phyloP scores from a whole-genome alignment of 176 grass and related monocot species.

The Cenchrus purpureus region DNA sequence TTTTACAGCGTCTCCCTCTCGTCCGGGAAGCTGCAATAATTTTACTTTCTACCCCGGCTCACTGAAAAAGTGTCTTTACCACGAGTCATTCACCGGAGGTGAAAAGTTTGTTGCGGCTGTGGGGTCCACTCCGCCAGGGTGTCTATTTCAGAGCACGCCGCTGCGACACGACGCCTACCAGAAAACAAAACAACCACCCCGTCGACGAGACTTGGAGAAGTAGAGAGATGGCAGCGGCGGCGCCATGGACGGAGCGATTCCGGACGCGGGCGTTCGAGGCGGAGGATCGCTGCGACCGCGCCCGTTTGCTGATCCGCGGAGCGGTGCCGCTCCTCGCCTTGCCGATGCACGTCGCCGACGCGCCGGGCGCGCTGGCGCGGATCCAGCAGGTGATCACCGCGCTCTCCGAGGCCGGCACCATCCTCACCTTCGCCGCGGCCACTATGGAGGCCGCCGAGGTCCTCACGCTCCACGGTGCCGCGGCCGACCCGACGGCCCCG shows the following conservation, averaged over 20 bases:
- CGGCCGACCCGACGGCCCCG: no score
- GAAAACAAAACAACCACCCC: background rate
- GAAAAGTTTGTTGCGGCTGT: background rate
- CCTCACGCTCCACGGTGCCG: no score
- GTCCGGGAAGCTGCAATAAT: background rate
- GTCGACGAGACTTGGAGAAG: no score
- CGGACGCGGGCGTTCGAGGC: background rate
- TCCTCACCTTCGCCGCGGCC: no score
- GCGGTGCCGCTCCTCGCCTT: background rate
- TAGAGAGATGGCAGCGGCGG: background rate
- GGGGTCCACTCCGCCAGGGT: background rate
- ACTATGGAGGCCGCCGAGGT: no score
- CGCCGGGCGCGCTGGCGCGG: background rate
- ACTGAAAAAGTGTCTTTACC: constrained; percentile 2
- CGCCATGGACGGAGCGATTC: background rate
- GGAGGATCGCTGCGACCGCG: background rate
- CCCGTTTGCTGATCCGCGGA: background rate
- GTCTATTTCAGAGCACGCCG: background rate
- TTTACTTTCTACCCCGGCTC: background rate
- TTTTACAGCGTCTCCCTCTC: background rate
- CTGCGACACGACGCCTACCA: background rate
- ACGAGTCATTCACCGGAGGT: background rate
- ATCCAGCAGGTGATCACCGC: background rate
- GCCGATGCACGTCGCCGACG: background rate
- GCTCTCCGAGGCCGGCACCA: no score